Conservation (phyloP, 2,329 filamentous ascomycete genomes). For the Epichloe baconii region DNA sequence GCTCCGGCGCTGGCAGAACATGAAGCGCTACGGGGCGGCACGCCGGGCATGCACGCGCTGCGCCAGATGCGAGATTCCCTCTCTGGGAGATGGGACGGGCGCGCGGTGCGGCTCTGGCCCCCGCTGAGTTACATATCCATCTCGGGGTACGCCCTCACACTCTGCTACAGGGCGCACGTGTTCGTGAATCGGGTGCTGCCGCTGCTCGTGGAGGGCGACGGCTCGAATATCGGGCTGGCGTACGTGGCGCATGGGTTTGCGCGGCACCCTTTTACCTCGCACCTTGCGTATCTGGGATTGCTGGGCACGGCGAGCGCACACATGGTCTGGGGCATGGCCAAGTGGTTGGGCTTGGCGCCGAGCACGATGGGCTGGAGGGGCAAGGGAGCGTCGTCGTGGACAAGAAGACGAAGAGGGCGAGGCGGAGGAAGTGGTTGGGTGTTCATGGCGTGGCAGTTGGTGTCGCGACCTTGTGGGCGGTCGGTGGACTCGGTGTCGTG, state of each 20-base stretch:
- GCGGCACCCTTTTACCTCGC: constrained; percentile 52
- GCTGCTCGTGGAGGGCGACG: constrained; percentile 65
- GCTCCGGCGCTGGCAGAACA: constrained; percentile 57
- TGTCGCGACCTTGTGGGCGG: constrained; percentile 60
- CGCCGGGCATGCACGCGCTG: constrained; percentile 34
- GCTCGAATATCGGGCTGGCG: constrained; percentile 69
- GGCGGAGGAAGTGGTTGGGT: constrained; percentile 54
- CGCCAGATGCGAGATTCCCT: constrained; percentile 20
- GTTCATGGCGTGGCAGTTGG: constrained; percentile 52
- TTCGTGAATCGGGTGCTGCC: constrained; percentile 67
- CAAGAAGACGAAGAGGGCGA: constrained; percentile 36
- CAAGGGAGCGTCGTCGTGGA: constrained; percentile 30
- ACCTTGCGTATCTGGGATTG: constrained; percentile 54
- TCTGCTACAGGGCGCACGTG: constrained; percentile 57
- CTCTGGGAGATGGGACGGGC: constrained; percentile 21
- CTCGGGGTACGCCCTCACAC: constrained; percentile 58
- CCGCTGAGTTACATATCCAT: constrained; percentile 53
- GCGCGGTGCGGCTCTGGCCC: constrained; percentile 44
- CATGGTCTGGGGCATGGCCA: constrained; percentile 74
- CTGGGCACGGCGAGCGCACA: constrained; percentile 59
- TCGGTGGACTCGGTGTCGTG: constrained; percentile 67
- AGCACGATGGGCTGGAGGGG: constrained; percentile 35
- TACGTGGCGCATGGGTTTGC: constrained; percentile 82
- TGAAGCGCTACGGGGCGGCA: constrained; percentile 64
- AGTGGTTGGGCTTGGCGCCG: constrained; percentile 59